phyloP scores from a whole-genome alignment of 2,329 filamentous ascomycete genomes.

The Diplodia seriata region DNA sequence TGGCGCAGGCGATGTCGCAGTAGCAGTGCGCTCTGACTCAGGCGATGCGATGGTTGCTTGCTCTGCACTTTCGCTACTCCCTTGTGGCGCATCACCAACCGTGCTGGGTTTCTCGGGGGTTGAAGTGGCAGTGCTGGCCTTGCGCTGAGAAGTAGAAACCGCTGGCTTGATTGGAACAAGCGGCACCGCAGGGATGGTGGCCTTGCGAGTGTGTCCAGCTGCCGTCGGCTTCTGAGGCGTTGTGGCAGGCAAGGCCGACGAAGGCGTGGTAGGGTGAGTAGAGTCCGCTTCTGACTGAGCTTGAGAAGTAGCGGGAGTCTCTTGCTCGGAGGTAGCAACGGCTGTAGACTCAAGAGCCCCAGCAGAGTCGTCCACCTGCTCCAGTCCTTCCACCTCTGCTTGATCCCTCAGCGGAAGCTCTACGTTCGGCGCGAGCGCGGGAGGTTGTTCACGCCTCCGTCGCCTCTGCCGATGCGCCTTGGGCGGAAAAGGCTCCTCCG shows the following conservation, averaged over 20 bases:
- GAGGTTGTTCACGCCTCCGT: conserved; percentile 51
- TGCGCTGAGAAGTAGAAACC: conserved; percentile 37
- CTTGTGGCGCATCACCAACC: conserved; percentile 24
- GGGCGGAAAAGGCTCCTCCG: conserved; percentile 61
- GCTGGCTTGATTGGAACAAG: conserved; percentile 59
- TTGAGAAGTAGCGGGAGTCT: conserved; percentile 65
- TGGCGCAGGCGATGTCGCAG: conserved; percentile 49
- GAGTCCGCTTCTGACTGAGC: conserved; percentile 64
- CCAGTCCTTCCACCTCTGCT: conserved; percentile 36
- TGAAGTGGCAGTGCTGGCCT: conserved; percentile 41
- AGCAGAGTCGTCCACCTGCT: conserved; percentile 47
- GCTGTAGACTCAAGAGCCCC: conserved; percentile 54
- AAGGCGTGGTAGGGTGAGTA: conserved; percentile 63
- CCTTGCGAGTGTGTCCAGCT: conserved; percentile 50
- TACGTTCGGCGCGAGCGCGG: conserved; percentile 49
- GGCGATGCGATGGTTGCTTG: conserved; percentile 33
- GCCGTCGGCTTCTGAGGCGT: conserved; percentile 42
- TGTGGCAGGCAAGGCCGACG: conserved; percentile 54
- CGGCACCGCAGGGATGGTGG: conserved; percentile 58
- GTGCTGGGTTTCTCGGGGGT: conserved; percentile 45
- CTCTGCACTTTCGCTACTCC: conserved; percentile 33
- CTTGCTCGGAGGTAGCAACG: conserved; percentile 55
- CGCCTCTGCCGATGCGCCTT: conserved; percentile 55
- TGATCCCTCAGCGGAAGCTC: conserved; percentile 60
- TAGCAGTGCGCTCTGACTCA: conserved; percentile 46